Evolutionary conservation across 768 basidiomycete species (phyloP).

Genomic region (Calocybe cyanea): DNA sequence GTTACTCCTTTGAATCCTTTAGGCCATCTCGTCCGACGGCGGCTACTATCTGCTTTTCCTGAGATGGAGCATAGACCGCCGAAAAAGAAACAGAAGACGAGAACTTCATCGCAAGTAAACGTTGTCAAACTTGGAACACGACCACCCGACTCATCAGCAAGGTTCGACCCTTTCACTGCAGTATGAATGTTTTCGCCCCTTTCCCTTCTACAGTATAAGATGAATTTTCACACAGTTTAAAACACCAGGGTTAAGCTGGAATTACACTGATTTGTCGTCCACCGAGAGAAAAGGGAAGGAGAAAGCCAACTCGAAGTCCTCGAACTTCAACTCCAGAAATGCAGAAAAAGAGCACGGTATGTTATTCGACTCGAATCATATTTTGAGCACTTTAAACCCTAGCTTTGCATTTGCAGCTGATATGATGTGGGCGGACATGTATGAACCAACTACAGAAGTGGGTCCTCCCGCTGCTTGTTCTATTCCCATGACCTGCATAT

Average conservation of each 20-base stretch:
- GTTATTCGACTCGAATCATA: neutral
- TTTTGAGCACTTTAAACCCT: neutral
- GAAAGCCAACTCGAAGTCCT: constrained; percentile 13
- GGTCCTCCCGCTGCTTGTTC: neutral
- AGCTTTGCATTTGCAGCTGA: constrained; percentile 24
- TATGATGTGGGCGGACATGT: constrained; percentile 59
- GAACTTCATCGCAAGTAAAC: too few relatives aligned
- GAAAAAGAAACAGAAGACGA: too few relatives aligned
- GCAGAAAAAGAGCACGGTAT: constrained; percentile 3
- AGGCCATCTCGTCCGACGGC: too few relatives aligned
- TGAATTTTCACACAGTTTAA: constrained; percentile 8
- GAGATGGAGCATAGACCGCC: too few relatives aligned
- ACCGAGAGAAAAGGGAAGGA: constrained; percentile 21
- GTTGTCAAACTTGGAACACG: too few relatives aligned
- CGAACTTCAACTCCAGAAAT: neutral
- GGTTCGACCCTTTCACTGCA: constrained; percentile 22
- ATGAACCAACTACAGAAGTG: constrained; percentile 59
- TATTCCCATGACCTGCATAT: neutral
- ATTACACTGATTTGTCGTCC: neutral
- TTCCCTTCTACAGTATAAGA: neutral
- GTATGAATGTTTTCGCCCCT: constrained; percentile 8
- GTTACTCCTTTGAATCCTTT: too few relatives aligned
- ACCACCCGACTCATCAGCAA: constrained; percentile 4
- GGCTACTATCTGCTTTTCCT: too few relatives aligned
- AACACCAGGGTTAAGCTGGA: constrained; percentile 2